Base-by-base conservation (phyloP, 345 rosid genomes). In the Cardiospermum halicacabum region DNA sequence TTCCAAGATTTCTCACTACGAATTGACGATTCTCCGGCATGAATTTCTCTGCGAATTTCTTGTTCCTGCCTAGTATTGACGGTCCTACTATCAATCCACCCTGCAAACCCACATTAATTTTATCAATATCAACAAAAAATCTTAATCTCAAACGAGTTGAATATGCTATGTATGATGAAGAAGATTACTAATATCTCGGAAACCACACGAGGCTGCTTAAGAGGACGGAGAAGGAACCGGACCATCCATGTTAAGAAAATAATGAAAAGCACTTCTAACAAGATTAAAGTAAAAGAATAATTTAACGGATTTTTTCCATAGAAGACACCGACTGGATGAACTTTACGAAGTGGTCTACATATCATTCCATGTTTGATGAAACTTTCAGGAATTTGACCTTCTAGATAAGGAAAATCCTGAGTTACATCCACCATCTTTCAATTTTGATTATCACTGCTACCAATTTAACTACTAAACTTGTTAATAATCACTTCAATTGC, bases 51-150 rank as follows among this genome's bases (percentile, higher is more conserved):
- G 64, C 31, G 53, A 86, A 83, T 5, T 34, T 65, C 57, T 59
- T 24, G 78, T 54, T 85, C 25, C 71, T 70, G 11, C 94, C 87
- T 1, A 93, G 62, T 62, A 88, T 22, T 0, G 97, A 90, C 0
- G 97, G 96, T 74, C 97, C 97, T 15, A 93, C 40, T 51, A 86
- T 57, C 56, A 90, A 71, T 2, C 96, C 97, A 36, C 94, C 96
- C 98, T 90, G 9, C 37, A 4, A 34, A 34, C 4, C 4, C n/a
- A n/a, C n/a, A 40, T 40, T 40, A 40, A 40, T 15, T 45, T 34
- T 34, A 34, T 21, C n/a, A 5, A 15, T 2, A 16, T 15, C 7
- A 13, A 4, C 18, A 42, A 10, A 13, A 53, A 15, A 25, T 31
- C 25, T 24, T 2, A 11, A 2, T 26, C 18, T 26, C 18, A 27